phyloP scores from a whole-genome alignment of 1,284 basidiomycete species.

The Mycosarcoma mackinlayi region DNA sequence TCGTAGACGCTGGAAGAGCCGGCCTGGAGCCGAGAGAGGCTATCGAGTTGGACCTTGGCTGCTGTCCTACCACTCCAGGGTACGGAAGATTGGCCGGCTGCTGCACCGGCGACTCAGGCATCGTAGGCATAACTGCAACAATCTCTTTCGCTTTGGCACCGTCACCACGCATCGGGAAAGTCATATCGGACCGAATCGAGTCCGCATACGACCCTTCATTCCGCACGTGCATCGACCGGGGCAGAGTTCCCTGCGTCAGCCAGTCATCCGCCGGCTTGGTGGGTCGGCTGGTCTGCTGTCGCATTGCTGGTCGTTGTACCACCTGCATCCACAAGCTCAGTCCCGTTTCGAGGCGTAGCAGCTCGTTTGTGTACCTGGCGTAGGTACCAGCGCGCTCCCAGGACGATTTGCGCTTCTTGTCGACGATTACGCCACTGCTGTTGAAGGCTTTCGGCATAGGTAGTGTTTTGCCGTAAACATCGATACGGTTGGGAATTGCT shows the following conservation, averaged over 20 bases:
- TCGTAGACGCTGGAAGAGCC: conserved; percentile 3
- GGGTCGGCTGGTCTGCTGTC: conserved; percentile 33
- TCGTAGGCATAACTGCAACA: conserved; percentile 37
- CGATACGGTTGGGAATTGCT: conserved; percentile 25
- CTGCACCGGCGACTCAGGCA: conserved; percentile 41
- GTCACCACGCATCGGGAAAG: conserved; percentile 63
- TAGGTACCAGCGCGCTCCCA: conserved; percentile 59
- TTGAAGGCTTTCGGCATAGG: conserved; percentile 51
- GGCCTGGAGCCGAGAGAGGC: conserved; percentile 24
- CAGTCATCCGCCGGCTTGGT: conserved; percentile 16
- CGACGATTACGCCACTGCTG: conserved; percentile 44
- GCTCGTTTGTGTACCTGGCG: conserved; percentile 58
- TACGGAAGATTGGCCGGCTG: conserved; percentile 50
- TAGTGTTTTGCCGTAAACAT: conserved; percentile 55
- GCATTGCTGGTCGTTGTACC: conserved; percentile 46
- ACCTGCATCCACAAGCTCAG: conserved; percentile 54
- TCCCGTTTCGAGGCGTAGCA: conserved; percentile 46
- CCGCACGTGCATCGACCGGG: conserved; percentile 30
- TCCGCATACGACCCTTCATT: conserved; percentile 54
- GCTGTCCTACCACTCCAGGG: conserved; percentile 36
- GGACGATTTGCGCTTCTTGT: conserved; percentile 48
- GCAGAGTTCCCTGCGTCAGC: conserved; percentile 18
- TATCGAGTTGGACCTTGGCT: conserved; percentile 29
- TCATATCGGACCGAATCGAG: conserved; percentile 59
- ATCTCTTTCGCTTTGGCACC: conserved; percentile 62